Percentiles rank a stretch among this genome's conserved stretches.
phyloP scores from a whole-genome alignment of 2,329 filamentous ascomycete species.

The Arthrobotrys entomopaga region DNA sequence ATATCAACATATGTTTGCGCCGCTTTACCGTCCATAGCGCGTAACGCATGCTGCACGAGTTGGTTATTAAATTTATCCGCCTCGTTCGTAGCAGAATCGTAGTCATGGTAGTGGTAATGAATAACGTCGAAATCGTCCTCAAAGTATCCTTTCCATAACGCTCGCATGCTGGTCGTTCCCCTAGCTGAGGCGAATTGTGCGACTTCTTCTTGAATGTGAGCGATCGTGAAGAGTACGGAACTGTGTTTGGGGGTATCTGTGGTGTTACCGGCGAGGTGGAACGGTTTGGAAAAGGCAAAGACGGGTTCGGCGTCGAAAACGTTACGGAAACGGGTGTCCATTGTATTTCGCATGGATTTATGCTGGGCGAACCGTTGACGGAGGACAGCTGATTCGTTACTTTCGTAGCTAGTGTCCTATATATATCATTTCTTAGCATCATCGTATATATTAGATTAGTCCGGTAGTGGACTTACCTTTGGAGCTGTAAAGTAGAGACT shows the following conservation, averaged over 20 bases:
- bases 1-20: conserved; percentile 81
- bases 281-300: conserved; percentile 79
- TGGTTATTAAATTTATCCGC: conserved; percentile 66
- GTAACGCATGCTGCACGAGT: conserved; percentile 49
- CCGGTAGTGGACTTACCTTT: conserved; percentile 61
- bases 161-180: conserved; percentile 80
- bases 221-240: conserved; percentile 74
- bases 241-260: conserved; percentile 65
- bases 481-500: conserved; percentile 80
- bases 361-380: conserved; percentile 76
- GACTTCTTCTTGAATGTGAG: conserved; percentile 80
- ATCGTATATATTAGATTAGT: not conserved
- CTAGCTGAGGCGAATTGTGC: conserved; percentile 81
- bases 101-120: conserved; percentile 80
- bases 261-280: conserved; percentile 66
- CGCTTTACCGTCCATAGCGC: conserved; percentile 68
- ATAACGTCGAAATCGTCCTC: conserved; percentile 71
- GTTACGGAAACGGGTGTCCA: conserved; percentile 73
- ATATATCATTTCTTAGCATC: not conserved
- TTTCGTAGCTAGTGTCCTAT: conserved; percentile 73
- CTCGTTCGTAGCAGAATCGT: conserved; percentile 74
- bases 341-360: conserved; percentile 73
- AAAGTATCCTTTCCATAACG: conserved; percentile 83
- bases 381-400: conserved; percentile 73
- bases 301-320: conserved; percentile 83